Evolutionary conservation across 495 filamentous ascomycete species (phyloP).

Genomic region (Neurospora pannonica): DNA sequence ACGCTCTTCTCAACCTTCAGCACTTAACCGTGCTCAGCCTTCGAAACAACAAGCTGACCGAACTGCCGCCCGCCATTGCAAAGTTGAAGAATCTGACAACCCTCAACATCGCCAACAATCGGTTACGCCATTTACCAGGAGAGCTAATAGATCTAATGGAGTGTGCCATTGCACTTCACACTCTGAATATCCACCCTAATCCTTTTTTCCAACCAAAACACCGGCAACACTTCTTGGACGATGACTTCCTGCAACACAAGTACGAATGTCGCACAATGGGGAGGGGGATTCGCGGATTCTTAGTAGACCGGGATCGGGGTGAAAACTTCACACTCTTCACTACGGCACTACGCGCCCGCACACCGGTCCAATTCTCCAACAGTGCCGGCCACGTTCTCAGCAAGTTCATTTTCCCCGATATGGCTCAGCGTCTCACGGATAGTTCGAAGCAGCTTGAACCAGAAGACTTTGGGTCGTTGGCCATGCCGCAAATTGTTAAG

Average conservation of each 20-base stretch:
- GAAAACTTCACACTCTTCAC: slow-evolving; percentile 6
- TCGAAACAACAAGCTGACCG: slow-evolving; percentile 56
- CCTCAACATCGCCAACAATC: slow-evolving; percentile 63
- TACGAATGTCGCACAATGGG: neutral
- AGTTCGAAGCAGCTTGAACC: neutral
- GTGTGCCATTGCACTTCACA: slow-evolving; percentile 23
- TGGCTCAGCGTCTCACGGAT: neutral
- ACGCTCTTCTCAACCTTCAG: slow-evolving; percentile 43
- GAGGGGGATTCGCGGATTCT: neutral
- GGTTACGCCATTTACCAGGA: slow-evolving; percentile 57
- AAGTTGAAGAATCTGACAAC: slow-evolving; percentile 52
- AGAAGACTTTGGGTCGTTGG: slow-evolving; percentile 15
- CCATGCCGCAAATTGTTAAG: slow-evolving; percentile 1
- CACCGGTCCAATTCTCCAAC: slow-evolving; percentile 16
- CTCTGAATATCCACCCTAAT: slow-evolving; percentile 37
- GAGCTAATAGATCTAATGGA: slow-evolving; percentile 56
- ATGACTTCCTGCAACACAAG: neutral
- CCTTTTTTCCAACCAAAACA: slow-evolving; percentile 31
- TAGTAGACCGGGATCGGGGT: neutral
- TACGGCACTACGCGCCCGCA: slow-evolving; percentile 12
- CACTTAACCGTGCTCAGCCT: slow-evolving; percentile 61
- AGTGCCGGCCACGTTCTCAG: slow-evolving; percentile 1
- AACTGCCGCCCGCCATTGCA: slow-evolving; percentile 57
- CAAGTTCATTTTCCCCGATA: slow-evolving; percentile 10
- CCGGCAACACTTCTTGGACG: neutral